Evolutionary conservation across 2,329 filamentous ascomycete genomes (phyloP), one percentile per base, ranked within the genome.

Genomic region (Pseudogymnoascus sp.): DNA sequence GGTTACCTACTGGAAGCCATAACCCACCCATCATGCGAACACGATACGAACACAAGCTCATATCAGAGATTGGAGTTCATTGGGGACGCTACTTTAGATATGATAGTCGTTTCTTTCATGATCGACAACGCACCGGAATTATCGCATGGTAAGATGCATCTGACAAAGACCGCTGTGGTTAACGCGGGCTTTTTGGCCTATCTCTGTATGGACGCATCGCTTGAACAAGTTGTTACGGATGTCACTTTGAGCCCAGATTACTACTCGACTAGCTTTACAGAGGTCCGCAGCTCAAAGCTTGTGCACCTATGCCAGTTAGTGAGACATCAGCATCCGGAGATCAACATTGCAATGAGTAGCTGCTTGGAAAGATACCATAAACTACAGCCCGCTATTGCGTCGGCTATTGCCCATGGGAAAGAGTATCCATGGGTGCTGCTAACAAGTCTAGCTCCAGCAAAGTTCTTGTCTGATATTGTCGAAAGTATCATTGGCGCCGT

Each of bases 21-120:
- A 60, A 96, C 92, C 0, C 93, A 97, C 71, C 78, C 85, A 0
- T 93, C 90, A 0, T 79, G 72, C 68, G 74, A 72, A 46, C 63
- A 73, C 4, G 81, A 79, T 60, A 78, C 78, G 31, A 74, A 76
- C 14, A 77, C 81, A 4, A 78, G 78, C 2, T 79, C 75, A 22
- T 81, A 85, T 11, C 89, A 97, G 68, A 84, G 92, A 0, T 82
- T 97, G 0, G 93, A 97, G 71, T 96, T 95, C 70, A 78, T 97
- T 0, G 93, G 93, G 0, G 93, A 98, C 69, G 84, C 91, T 0
- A 79, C 97, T 2, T 83, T 98, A 0, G 93, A 98, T 74, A 83
- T 86, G 68, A 78, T 96, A 62, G 78, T 97, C 59, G 85, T 90
- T 6, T 78, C 77, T 0, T 79, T 76, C n/a, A 76, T 93, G 5